Percentiles rank a stretch among this genome's conserved stretches.
Conservation (phyloP, 2,329 filamentous ascomycete genomes). For the Monosporascus sp. region DNA sequence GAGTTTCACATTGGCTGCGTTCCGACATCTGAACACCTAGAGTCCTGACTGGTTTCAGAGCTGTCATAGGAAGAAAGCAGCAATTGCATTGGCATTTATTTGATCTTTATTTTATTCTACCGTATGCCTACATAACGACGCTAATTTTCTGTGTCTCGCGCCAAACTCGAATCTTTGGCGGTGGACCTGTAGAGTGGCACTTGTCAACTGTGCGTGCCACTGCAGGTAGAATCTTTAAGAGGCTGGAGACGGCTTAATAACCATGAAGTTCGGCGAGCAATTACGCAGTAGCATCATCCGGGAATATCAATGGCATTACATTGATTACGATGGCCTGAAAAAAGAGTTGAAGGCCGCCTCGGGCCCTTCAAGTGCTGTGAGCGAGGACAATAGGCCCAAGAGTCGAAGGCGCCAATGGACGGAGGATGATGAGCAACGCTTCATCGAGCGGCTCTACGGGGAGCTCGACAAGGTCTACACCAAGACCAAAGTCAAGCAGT, state of each 20-base stretch:
- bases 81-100: no score
- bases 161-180: no score
- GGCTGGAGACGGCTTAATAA: slow-evolving; percentile 45
- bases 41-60: no score
- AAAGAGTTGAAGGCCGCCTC: slow-evolving; percentile 72
- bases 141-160: no score
- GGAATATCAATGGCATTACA: slow-evolving; percentile 98
- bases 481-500: slow-evolving; percentile 95
- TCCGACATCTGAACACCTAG: no score
- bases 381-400: slow-evolving; percentile 34
- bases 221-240: slow-evolving; percentile 2
- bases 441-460: slow-evolving; percentile 79
- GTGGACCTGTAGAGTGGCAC: background rate
- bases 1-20: no score
- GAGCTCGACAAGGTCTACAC: slow-evolving; percentile 97
- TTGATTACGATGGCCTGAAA: slow-evolving; percentile 94
- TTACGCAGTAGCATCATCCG: slow-evolving; percentile 91
- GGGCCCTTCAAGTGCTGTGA: slow-evolving; percentile 34
- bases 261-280: slow-evolving; percentile 92
- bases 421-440: slow-evolving; percentile 85
- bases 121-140: slow-evolving; percentile 6
- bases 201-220: background rate
- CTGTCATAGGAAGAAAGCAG: no score
- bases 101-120: background rate
- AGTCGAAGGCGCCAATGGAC: slow-evolving; percentile 66